Evolutionary conservation across 139 green algal species (phyloP), one percentile per base, ranked within the genome.

Genomic region (Chlorella sp.): DNA sequence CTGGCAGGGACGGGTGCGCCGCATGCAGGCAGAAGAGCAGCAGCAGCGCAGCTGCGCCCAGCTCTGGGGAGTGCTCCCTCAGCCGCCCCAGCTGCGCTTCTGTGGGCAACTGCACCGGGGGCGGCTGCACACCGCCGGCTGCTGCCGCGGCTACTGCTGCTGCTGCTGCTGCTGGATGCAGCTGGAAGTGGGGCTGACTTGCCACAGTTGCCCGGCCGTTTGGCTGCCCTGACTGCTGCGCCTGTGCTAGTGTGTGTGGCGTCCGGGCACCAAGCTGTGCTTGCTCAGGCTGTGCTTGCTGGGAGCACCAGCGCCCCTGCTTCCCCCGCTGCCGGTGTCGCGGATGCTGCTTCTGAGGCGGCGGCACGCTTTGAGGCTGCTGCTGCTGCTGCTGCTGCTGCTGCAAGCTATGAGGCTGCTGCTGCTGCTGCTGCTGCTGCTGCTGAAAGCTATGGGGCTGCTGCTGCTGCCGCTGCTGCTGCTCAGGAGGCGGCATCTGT

Each of bases 11-110:
- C 19, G 90, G 90, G 24, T 92, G 90, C 11, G 90, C 90, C 12
- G 77, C 42, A 36, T 91, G 90, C 39, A 92, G 26, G 90, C 86
- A 89, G 71, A 88, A 91, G n/a, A 92, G 36, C 73, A 84, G 36
- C 53, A 88, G 88, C 75, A 91, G 48, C 4, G 89, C 89, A 2
- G 66, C 85, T 0, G 82, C 89, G n/a, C 57, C 76, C 22, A 90
- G 86, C 77, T 78, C 26, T 3, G 60, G 60, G 0, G 68, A 76
- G 75, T 89, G 75, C 75, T 84, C 28, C 53, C 34, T 32, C 48
- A 89, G 75, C 75, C 30, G 39, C 68, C 30, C 28, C 68, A 88
- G 68, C 84, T 82, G 28, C 14, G 53, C 28, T 32, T 81, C 84
- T 18, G 80, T 37, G 3, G 87, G 68, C 16, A 87, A 57, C 68